A percentile compares a stretch with the other conserved stretches of the same genome.
Evolutionary conservation across 2,329 filamentous ascomycete species (phyloP).

Genomic region (Colletotrichum shisoi): DNA sequence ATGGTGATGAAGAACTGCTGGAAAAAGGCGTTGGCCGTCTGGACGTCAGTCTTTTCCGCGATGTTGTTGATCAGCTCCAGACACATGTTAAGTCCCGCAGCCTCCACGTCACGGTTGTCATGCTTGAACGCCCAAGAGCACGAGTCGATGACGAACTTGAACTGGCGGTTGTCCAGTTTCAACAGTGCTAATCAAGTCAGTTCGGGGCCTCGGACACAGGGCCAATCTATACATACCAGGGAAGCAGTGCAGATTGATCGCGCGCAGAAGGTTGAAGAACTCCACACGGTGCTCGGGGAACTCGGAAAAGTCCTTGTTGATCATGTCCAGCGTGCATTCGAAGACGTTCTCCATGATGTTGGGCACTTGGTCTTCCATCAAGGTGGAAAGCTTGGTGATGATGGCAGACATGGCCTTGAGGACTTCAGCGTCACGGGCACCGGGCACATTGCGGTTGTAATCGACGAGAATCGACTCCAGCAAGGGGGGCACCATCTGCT

Average conservation of each 20-base stretch:
- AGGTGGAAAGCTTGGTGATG: constrained; percentile 89
- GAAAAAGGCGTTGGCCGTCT: constrained; percentile 94
- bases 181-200: constrained; percentile 69
- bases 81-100: constrained; percentile 96
- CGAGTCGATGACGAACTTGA: constrained; percentile 99
- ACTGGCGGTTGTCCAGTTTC: constrained; percentile 93
- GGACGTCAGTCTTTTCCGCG: constrained; percentile 79
- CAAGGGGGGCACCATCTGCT: constrained; percentile 93
- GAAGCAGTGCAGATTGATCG: constrained; percentile 98
- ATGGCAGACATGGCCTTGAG: constrained; percentile 97
- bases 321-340: constrained; percentile 98
- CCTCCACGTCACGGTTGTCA: constrained; percentile 97
- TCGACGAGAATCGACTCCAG: constrained; percentile 93
- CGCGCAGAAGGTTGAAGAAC: constrained; percentile 95
- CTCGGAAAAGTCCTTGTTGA: constrained; percentile 99
- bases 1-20: constrained; percentile 96
- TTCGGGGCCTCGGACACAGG: constrained; percentile 22
- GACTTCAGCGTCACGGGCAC: constrained; percentile 94
- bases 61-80: constrained; percentile 97
- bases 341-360: constrained; percentile 99
- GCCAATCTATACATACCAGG: constrained; percentile 60
- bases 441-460: constrained; percentile 96
- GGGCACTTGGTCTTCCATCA: constrained; percentile 98
- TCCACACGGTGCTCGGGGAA: constrained; percentile 99
- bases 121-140: constrained; percentile 99